Base-by-base conservation (phyloP, 2,329 filamentous ascomycete genomes). In the Colletotrichum euphorbiae region DNA sequence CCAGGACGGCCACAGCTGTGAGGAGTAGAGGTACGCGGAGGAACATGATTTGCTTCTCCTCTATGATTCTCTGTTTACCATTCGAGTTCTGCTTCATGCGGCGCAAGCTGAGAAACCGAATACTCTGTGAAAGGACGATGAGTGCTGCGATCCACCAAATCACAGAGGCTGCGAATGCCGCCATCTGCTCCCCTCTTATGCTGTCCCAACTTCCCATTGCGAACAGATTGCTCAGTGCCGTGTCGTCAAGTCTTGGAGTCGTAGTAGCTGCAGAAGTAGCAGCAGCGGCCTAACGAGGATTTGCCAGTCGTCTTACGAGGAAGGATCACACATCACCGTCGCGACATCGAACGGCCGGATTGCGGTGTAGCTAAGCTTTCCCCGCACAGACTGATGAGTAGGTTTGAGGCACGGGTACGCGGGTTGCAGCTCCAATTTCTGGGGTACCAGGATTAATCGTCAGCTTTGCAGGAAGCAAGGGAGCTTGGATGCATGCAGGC, bases 141-240 rank as follows among this genome's bases (percentile, higher is more conserved):
- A 66, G 28, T 24, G 66, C 48, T 24, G 62, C 62, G 5, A 66
- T 60, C 61, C 66, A 69, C 48, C 54, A 66, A 12, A 66, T 42
- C 19, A 57, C 15, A 2, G 60, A 54, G 12, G 46, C 17, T 15
- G 33, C 48, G 13, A 60, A 42, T 13, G 42, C 38, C 9, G 33
- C 21, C 19, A 33, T 6, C 13, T 28, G 24, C 2, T 50, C 66
- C 3, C 19, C 48, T 68, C 61, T 54, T 59, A 54, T 48, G 19
- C 17, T 31, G 46, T 15, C 46, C 65, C 65, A 40, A 40, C 6
- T 54, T 11, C 12, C 40, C 33, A 48, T 11, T 21, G 54, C 48
- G 17, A 55, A 3, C 66, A 61, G 51, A 48, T 51, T 28, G n/a
- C 36, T 28, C 17, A 40, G 1, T 21, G 48, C 24, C 66, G 66